These are phyloP conservation scores for Populus hybrid DNA, from an alignment of 441 rosid species.

Conservation along the genomic window DNA sequence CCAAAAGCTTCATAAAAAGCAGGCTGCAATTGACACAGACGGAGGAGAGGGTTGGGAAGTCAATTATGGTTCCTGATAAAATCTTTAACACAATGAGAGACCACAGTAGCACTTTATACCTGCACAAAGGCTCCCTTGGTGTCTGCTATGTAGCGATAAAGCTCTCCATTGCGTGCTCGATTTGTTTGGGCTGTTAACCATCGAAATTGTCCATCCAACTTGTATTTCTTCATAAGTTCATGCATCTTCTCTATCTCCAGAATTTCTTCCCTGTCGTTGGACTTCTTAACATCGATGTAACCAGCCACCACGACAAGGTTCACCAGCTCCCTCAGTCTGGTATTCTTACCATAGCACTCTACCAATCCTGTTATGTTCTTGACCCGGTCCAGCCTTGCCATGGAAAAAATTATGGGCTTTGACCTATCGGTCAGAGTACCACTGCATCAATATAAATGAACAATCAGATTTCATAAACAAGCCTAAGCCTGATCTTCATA, in stretches of 20 bases:
- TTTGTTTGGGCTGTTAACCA: constrained; percentile 64
- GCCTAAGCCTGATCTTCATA: not conserved
- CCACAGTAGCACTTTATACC: constrained; percentile 33
- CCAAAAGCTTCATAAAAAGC: constrained; percentile 98
- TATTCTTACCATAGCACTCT: constrained; percentile 68
- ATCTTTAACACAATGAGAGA: not conserved
- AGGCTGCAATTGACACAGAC: constrained; percentile 46
- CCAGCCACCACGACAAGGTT: constrained; percentile 92
- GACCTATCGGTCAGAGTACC: constrained; percentile 70
- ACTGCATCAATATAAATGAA: constrained; percentile 37
- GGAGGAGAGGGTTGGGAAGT: not conserved
- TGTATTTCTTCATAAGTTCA: constrained; percentile 53
- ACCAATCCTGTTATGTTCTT: constrained; percentile 91
- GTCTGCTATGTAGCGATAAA: constrained; percentile 88
- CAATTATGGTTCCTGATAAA: not conserved
- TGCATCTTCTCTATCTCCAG: constrained; percentile 86
- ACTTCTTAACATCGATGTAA: constrained; percentile 67
- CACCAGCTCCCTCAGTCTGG: constrained; percentile 70
- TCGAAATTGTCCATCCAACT: constrained; percentile 84
- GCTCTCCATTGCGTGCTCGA: constrained; percentile 91
- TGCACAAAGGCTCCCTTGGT: constrained; percentile 84
- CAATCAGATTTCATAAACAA: constrained; percentile 1
- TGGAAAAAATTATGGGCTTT: constrained; percentile 84
- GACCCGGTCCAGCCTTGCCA: constrained; percentile 93
- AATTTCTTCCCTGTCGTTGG: constrained; percentile 89